These are phyloP conservation scores for Wallacemonas sp. DNA, from an alignment of 208 protist genomes.

Conservation along the genomic window DNA sequence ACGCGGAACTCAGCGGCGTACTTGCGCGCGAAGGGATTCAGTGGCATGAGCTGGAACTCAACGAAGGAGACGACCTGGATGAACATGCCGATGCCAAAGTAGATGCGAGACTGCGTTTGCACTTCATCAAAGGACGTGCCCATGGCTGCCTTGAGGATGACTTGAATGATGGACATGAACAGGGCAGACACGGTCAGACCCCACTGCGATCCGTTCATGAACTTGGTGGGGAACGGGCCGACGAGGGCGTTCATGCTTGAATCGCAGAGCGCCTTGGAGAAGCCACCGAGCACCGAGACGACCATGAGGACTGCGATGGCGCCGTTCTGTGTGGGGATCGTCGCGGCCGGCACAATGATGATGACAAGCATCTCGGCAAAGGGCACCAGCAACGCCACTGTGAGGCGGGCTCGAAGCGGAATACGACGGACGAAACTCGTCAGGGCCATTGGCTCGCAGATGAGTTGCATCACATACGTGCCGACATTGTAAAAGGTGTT, in stretches of 20 bases:
- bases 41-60: slow-evolving; percentile 44
- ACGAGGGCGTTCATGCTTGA: slow-evolving; percentile 81
- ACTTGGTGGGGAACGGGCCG: slow-evolving; percentile 77
- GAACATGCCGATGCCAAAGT: slow-evolving; percentile 70
- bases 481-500: slow-evolving; percentile 80
- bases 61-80: slow-evolving; percentile 49
- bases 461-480: slow-evolving; percentile 61
- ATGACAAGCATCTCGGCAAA: slow-evolving; percentile 60
- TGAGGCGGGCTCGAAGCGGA: slow-evolving; percentile 47
- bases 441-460: slow-evolving; percentile 53
- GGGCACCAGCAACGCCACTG: slow-evolving; percentile 50
- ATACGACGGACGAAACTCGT: slow-evolving; percentile 47
- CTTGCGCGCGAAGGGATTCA: slow-evolving; percentile 63
- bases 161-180: slow-evolving; percentile 65
- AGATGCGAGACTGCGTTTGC: slow-evolving; percentile 65
- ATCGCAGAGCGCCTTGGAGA: slow-evolving; percentile 77
- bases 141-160: slow-evolving; percentile 77
- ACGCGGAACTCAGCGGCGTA: slow-evolving; percentile 76
- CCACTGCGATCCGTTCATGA: slow-evolving; percentile 71
- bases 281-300: slow-evolving; percentile 48
- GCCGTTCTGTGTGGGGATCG: slow-evolving; percentile 37
- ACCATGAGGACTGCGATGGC: slow-evolving; percentile 77
- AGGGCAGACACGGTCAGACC: slow-evolving; percentile 63
- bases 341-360: slow-evolving; percentile 46
- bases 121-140: slow-evolving; percentile 43